Percentiles rank a stretch among this genome's conserved stretches.
These are phyloP conservation scores for Pholiota adiposa DNA, from an alignment of 1,284 basidiomycete genomes.

Conservation along the genomic window DNA sequence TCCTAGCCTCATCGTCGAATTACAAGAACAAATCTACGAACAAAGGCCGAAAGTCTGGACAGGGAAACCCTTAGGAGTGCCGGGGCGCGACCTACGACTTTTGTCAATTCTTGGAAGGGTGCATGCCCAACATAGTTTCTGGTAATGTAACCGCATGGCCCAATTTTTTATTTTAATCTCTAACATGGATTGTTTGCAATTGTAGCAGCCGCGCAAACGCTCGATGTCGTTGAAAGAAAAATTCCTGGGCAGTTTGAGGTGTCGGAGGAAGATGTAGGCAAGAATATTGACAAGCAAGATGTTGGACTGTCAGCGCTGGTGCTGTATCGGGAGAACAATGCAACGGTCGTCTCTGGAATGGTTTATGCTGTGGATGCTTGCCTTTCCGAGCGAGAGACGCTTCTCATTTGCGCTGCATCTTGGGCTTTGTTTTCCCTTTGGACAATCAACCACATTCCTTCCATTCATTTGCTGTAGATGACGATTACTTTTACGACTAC, in stretches of 20 bases:
- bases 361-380: background rate
- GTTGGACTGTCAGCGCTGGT: background rate
- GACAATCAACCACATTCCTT: background rate
- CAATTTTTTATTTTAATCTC: background rate
- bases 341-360: background rate
- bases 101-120: background rate
- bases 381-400: background rate
- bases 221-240: conserved; percentile 13
- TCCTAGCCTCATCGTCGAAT: background rate
- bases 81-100: conserved; percentile 1
- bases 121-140: background rate
- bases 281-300: background rate
- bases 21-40: background rate
- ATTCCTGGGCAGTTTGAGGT: conserved; percentile 17
- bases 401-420: background rate
- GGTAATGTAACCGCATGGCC: conserved; percentile 23
- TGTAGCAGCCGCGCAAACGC: conserved; percentile 8
- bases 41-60: conserved; percentile 5
- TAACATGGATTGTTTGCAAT: background rate
- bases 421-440: background rate
- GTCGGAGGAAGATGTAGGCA: conserved; percentile 8
- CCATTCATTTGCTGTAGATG: background rate
- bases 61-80: conserved; percentile 3
- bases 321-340: background rate
- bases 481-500: no score